phyloP scores from a whole-genome alignment of 2,329 filamentous ascomycete genomes.

The Hymenotorrendiella dingleyae region DNA sequence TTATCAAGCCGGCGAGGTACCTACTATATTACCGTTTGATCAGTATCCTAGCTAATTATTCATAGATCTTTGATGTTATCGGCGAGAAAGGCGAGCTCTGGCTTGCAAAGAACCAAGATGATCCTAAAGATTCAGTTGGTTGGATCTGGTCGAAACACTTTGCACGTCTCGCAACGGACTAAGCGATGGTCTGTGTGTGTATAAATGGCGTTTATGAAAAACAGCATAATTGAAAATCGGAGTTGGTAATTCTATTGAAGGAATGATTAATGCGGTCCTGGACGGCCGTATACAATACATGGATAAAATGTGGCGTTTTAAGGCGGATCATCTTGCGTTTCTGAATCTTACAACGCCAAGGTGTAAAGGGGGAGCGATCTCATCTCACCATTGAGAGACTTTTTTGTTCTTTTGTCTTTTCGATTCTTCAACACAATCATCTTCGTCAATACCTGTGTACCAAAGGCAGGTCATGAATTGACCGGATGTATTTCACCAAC shows the following conservation, averaged over 20 bases:
- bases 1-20: constrained; percentile 90
- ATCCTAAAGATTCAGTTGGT: constrained; percentile 69
- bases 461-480: not conserved
- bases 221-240: constrained; percentile 11
- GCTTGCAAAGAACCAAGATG: constrained; percentile 96
- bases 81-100: constrained; percentile 96
- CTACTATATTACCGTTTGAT: constrained; percentile 27
- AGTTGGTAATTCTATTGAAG: constrained; percentile 12
- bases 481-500: constrained; percentile 1
- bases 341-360: not conserved
- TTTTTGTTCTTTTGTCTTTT: not conserved
- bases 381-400: not conserved
- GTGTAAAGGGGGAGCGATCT: not conserved
- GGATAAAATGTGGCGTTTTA: constrained; percentile 4
- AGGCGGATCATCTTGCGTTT: constrained; percentile 4
- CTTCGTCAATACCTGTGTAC: not conserved
- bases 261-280: not conserved
- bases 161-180: constrained; percentile 47
- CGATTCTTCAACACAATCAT: not conserved
- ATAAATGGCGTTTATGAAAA: constrained; percentile 21
- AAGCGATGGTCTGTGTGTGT: constrained; percentile 15
- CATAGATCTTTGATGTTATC: constrained; percentile 79
- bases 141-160: constrained; percentile 99
- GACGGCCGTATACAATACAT: not conserved
- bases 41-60: constrained; percentile 6